Conservation (phyloP, 2,329 filamentous ascomycete species). For the Phymatotrichopsis omnivora region DNA sequence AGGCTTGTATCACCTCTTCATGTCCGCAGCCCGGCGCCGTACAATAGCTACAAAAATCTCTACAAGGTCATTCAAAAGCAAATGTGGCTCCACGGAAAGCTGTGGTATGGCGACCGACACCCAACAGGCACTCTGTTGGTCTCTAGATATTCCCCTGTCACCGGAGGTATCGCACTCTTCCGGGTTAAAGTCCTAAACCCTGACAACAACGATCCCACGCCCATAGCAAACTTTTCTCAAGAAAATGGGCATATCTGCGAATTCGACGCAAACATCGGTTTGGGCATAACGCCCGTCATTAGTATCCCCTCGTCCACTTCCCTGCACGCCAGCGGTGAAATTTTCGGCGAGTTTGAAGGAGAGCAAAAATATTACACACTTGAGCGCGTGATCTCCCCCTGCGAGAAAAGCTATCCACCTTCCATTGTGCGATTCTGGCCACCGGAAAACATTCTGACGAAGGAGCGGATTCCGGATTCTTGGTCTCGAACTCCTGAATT, state of each 20-base stretch:
- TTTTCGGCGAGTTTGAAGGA: no score
- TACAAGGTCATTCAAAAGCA: slow-evolving; percentile 27
- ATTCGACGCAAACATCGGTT: no score
- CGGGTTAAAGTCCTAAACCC: slow-evolving; percentile 5
- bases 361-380: no score
- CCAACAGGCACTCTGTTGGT: slow-evolving; percentile 28
- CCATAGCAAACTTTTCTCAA: background rate
- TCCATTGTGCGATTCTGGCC: slow-evolving; percentile 24
- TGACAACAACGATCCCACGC: background rate
- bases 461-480: no score
- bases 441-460: slow-evolving; percentile 26
- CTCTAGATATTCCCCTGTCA: slow-evolving; percentile 24
- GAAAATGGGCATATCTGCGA: no score
- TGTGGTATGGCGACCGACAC: slow-evolving; percentile 28
- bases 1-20: slow-evolving; percentile 15
- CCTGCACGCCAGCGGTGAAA: no score
- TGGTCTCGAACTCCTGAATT: background rate
- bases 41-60: slow-evolving; percentile 25
- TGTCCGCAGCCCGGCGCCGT: slow-evolving; percentile 27
- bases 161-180: slow-evolving; percentile 27
- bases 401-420: background rate
- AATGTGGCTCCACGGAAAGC: slow-evolving; percentile 27
- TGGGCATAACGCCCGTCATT: no score
- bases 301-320: no score
- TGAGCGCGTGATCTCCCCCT: background rate